These are phyloP conservation scores for Blumeria hordei DNA, from an alignment of 2,329 filamentous ascomycete genomes.

Conservation along the genomic window DNA sequence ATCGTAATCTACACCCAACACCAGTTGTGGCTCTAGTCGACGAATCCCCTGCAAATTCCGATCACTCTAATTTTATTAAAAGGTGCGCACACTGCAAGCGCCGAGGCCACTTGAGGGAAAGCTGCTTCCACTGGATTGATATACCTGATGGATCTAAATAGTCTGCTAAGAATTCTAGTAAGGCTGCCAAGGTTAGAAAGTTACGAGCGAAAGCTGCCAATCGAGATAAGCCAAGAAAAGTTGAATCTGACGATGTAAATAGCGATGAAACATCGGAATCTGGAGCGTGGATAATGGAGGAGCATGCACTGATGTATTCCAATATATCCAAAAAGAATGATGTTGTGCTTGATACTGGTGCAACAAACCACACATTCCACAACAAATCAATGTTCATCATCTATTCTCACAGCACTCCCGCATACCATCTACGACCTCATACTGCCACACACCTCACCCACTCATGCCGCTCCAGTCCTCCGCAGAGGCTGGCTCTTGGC, in stretches of 20 bases:
- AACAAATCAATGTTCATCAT: too few species aligned
- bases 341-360: too few species aligned
- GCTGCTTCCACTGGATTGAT: background rate
- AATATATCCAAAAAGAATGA: too few species aligned
- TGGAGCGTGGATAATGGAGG: background rate
- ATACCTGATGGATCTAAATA: background rate
- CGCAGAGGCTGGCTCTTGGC: too few species aligned
- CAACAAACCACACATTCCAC: too few species aligned
- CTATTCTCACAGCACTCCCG: too few species aligned
- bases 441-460: too few species aligned
- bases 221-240: background rate
- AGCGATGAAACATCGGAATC: too few species aligned
- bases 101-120: background rate
- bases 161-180: background rate
- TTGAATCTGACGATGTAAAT: background rate
- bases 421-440: too few species aligned
- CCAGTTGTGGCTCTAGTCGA: background rate
- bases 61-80: background rate
- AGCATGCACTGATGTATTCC: background rate
- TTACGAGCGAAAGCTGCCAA: background rate
- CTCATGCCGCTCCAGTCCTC: too few species aligned
- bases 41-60: background rate
- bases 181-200: background rate
- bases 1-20: background rate
- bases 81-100: background rate